These are phyloP conservation scores for Suillus decipiens DNA, from an alignment of 768 basidiomycete species.

Conservation along the genomic window DNA sequence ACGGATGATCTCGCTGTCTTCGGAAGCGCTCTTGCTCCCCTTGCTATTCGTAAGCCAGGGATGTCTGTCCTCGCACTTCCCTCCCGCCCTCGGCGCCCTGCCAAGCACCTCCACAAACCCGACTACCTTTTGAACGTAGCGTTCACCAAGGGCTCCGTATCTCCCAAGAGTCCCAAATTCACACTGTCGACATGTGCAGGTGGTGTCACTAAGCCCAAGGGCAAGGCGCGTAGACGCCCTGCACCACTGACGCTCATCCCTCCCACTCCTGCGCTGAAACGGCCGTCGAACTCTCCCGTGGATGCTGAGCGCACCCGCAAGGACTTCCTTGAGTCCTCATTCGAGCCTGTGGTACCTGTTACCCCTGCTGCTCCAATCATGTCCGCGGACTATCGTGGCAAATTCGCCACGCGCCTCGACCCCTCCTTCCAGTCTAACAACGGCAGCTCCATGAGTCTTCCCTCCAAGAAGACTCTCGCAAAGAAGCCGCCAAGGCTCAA, in stretches of 20 bases:
- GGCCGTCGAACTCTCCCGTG: constrained; percentile 37
- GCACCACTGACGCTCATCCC: constrained; percentile 43
- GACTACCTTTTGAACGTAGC: constrained; percentile 36
- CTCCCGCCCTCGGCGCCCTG: constrained; percentile 34
- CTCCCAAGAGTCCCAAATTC: constrained; percentile 19
- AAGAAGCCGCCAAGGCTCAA: constrained; percentile 27
- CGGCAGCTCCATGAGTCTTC: constrained; percentile 11
- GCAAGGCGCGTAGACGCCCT: constrained; percentile 41
- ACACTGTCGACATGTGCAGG: constrained; percentile 14
- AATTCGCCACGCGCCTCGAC: constrained; percentile 13
- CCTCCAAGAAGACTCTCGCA: constrained; percentile 20
- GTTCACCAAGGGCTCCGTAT: constrained; percentile 20
- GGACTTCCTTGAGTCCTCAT: constrained; percentile 49
- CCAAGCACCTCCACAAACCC: constrained; percentile 40
- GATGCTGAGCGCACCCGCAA: constrained; percentile 36
- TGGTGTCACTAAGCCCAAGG: constrained; percentile 18
- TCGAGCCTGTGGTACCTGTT: constrained; percentile 33
- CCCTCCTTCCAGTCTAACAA: constrained; percentile 11
- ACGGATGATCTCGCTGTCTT: constrained; percentile 39
- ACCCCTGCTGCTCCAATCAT: constrained; percentile 10
- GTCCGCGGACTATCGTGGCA: constrained; percentile 2
- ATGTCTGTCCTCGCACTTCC: constrained; percentile 40
- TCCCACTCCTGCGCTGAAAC: constrained; percentile 32
- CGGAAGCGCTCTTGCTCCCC: constrained; percentile 28
- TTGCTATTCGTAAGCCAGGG: constrained; percentile 31